These are phyloP conservation scores for Musa troglodytarum DNA, from an alignment of 176 grass and related monocot species.

Conservation along the genomic window DNA sequence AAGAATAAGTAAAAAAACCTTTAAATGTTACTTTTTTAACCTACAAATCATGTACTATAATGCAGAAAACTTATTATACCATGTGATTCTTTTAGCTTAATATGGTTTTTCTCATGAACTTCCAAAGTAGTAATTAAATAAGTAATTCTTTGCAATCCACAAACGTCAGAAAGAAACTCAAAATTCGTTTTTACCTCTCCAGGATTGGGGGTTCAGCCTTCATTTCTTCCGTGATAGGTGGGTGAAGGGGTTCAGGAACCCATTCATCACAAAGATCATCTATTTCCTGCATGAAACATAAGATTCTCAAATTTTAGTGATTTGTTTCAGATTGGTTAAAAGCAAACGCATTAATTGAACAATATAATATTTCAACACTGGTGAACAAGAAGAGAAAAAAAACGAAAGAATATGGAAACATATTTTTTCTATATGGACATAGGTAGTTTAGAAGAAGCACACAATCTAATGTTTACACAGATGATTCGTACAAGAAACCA, in stretches of 20 bases:
- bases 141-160: neutral
- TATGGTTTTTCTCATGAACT: neutral
- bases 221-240: conserved; percentile 52
- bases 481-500: neutral
- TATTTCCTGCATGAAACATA: conserved; percentile 57
- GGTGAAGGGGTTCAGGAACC: conserved; percentile 78
- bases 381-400: conserved; percentile 8
- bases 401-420: neutral
- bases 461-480: neutral
- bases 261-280: conserved; percentile 94
- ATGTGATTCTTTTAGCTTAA: neutral
- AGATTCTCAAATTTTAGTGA: conserved; percentile 4
- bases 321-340: neutral
- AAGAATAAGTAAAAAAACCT: too few relatives aligned
- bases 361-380: too few relatives aligned
- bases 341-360: neutral
- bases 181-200: conserved; percentile 58
- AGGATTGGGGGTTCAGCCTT: conserved; percentile 36
- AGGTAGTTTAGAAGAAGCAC: neutral
- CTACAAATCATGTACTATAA: neutral
- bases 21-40: neutral
- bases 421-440: neutral
- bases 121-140: neutral
- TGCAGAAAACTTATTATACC: neutral
- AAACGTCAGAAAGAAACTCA: neutral